Base-by-base conservation (phyloP, 1,284 basidiomycete genomes). In the Tilletia caries region DNA sequence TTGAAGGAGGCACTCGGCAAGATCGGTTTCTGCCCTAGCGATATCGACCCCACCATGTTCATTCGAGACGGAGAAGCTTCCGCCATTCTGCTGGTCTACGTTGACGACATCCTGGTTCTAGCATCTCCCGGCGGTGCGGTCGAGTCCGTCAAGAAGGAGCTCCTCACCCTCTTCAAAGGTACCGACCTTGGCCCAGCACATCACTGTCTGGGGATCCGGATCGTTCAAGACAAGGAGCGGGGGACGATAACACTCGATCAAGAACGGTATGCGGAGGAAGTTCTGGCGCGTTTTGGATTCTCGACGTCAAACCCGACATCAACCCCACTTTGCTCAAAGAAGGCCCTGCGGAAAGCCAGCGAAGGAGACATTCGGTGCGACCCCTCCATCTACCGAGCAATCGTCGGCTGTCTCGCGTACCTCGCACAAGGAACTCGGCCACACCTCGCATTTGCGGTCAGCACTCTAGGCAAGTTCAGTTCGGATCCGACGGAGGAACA, bases 341-440 rank as follows among this genome's bases (percentile, higher is more conserved):
- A 6, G 8, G 12, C 6, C 6, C 50, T 52, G 23, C 13, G 50
- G 12, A 52, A 52, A n/a, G 50, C 50, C 10, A 52, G 12, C 23
- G 50, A 10, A 6, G 50, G 23, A 6, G 50, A 52, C 15, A 15
- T n/a, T 12, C 50, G 50, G 6, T 15, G 12, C 23, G 50, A 62
- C 25, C 23, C 8, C 6, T 6, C 12, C 8, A 8, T 15, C 18
- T 62, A 62, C 23, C 29, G 29, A 10, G 23, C 29, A 5, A 8
- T 76, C 23, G 72, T 87, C 5, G 85, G 86, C 3, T 81, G 74
- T 1, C 81, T 87, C 1, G 82, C 85, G 66, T 87, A 86, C 68
- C 66, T 86, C 0, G 79, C 84, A 1, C 72, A 84, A 15, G 82
- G 74, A 0, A 85, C 85, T 0, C 70, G 83, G 1, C 85, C 85